phyloP scores from a whole-genome alignment of 495 filamentous ascomycete species.

The Penicillium silybi region DNA sequence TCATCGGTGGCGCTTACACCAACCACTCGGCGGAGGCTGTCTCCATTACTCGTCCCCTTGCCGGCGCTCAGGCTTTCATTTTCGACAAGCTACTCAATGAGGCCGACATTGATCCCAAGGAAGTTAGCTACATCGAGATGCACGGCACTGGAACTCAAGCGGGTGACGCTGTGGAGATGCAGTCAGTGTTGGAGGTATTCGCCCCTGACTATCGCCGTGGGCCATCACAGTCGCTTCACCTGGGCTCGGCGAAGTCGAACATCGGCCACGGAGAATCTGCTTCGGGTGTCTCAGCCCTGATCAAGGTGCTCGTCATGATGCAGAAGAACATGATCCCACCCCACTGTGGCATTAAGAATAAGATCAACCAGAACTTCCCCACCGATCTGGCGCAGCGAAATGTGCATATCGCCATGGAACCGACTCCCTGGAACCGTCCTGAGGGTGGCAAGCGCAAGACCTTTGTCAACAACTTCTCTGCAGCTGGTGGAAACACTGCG shows the following conservation, averaged over 20 bases:
- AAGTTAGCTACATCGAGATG: slow-evolving; percentile 81
- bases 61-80: slow-evolving; percentile 65
- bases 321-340: slow-evolving; percentile 78
- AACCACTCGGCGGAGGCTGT: slow-evolving; percentile 75
- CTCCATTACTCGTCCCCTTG: slow-evolving; percentile 82
- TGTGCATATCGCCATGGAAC: slow-evolving; percentile 61
- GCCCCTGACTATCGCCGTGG: slow-evolving; percentile 66
- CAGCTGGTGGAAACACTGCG: slow-evolving; percentile 53
- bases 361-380: slow-evolving; percentile 78
- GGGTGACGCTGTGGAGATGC: slow-evolving; percentile 77
- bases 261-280: slow-evolving; percentile 88
- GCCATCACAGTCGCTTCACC: slow-evolving; percentile 65
- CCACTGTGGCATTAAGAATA: slow-evolving; percentile 82
- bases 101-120: slow-evolving; percentile 65
- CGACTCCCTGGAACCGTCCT: slow-evolving; percentile 60
- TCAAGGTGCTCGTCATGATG: slow-evolving; percentile 88
- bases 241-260: slow-evolving; percentile 86
- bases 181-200: slow-evolving; percentile 74
- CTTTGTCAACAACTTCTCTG: slow-evolving; percentile 67
- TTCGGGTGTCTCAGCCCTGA: slow-evolving; percentile 75
- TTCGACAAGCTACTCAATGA: slow-evolving; percentile 65
- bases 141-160: slow-evolving; percentile 88
- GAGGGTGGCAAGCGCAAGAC: slow-evolving; percentile 60
- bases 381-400: slow-evolving; percentile 69
- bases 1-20: slow-evolving; percentile 62